Percentiles rank a stretch among this genome's conserved stretches.
phyloP scores from a whole-genome alignment of 371 early-diverging fungal species.

The Blastocladiella emersonii region DNA sequence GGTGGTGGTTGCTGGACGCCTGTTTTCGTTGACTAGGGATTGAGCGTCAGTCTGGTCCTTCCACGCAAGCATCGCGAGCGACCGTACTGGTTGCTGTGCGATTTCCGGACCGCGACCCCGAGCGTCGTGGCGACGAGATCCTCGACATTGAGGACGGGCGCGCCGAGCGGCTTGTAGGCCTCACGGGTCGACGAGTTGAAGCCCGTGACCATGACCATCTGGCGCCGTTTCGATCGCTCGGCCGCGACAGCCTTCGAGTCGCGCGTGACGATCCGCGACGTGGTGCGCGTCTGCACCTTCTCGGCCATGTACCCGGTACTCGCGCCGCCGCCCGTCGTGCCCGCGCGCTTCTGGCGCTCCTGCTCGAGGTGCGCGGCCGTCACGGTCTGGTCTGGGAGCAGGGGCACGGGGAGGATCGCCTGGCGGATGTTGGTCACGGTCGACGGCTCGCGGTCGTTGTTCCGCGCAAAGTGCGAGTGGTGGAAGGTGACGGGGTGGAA shows the following conservation, averaged over 20 bases:
- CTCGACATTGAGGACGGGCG: not conserved
- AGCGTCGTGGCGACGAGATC: not conserved
- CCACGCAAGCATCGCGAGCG: no score
- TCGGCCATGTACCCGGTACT: not conserved
- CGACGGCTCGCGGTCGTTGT: not conserved
- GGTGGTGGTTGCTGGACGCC: no score
- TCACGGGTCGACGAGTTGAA: not conserved
- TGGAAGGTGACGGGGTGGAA: not conserved
- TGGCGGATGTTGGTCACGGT: not conserved
- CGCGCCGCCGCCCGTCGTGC: no score
- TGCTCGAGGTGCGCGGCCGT: not conserved
- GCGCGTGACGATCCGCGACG: not conserved
- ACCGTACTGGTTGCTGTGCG: not conserved
- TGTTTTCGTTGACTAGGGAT: no score
- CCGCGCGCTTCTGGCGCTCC: not conserved
- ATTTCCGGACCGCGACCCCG: not conserved
- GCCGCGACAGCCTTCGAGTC: not conserved
- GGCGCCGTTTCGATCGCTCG: not conserved
- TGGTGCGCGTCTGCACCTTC: not conserved
- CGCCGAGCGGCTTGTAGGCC: not conserved
- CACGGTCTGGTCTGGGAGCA: not conserved
- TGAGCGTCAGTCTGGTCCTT: no score
- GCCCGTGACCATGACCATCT: not conserved
- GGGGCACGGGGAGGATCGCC: not conserved
- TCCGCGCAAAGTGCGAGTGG: not conserved